phyloP scores from a whole-genome alignment of 371 early-diverging fungal genomes.

The Funneliformis caledonium region DNA sequence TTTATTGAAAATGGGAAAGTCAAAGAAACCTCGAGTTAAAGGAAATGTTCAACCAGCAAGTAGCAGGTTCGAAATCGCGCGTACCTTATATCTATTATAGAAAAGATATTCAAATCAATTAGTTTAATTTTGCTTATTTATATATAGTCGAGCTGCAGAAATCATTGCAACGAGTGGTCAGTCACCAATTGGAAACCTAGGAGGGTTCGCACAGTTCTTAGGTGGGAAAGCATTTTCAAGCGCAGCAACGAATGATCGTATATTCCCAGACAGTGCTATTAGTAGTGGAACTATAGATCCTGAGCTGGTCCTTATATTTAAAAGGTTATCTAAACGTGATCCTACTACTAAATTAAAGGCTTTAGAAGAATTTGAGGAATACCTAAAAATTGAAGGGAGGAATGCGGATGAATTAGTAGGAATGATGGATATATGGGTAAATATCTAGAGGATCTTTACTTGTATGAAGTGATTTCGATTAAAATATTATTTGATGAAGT shows the following conservation, averaged over 20 bases:
- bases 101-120: no score
- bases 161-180: slow-evolving; percentile 54
- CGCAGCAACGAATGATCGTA: not conserved
- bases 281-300: slow-evolving; percentile 44
- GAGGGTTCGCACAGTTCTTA: slow-evolving; percentile 71
- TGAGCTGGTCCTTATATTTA: slow-evolving; percentile 52
- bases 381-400: slow-evolving; percentile 52
- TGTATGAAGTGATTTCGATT: not conserved
- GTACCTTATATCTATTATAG: not conserved
- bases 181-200: slow-evolving; percentile 58
- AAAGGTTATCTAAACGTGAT: slow-evolving; percentile 68
- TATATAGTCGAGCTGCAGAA: slow-evolving; percentile 73
- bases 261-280: slow-evolving; percentile 18
- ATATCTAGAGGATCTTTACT: not conserved
- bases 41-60: slow-evolving; percentile 74
- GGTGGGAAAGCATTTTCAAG: slow-evolving; percentile 38
- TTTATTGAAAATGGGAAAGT: slow-evolving; percentile 50
- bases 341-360: slow-evolving; percentile 71
- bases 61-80: slow-evolving; percentile 61
- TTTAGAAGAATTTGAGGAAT: slow-evolving; percentile 65
- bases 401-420: slow-evolving; percentile 39
- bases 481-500: not conserved
- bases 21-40: slow-evolving; percentile 61
- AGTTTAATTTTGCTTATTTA: not conserved
- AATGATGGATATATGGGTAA: slow-evolving; percentile 45